Evolutionary conservation across 2,329 filamentous ascomycete species (phyloP).

Genomic region (Penicillium italicum): DNA sequence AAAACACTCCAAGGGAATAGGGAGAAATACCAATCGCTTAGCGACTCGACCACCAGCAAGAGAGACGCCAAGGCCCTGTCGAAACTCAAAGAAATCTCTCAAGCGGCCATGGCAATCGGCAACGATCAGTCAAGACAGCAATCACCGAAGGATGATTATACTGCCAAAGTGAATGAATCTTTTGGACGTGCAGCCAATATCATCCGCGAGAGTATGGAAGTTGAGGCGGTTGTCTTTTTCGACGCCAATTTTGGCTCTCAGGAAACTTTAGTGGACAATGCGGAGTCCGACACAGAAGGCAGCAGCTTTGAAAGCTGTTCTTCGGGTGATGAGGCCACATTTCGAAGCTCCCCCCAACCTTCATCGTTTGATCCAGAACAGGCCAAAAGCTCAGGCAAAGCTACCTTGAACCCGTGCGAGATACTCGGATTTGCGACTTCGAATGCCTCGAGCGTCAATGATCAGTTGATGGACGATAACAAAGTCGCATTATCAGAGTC

Average conservation of each 20-base stretch:
- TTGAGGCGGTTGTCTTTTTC: conserved; percentile 36
- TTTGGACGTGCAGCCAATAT: conserved; percentile 45
- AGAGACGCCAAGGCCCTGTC: background rate
- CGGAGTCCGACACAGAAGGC: conserved; percentile 4
- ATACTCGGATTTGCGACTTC: conserved; percentile 15
- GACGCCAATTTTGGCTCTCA: conserved; percentile 10
- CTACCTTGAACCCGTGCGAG: conserved; percentile 3
- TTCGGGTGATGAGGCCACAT: conserved; percentile 8
- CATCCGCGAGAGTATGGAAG: conserved; percentile 41
- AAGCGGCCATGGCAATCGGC: background rate
- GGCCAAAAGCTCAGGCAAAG: background rate
- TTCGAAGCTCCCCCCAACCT: background rate
- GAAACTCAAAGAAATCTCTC: background rate
- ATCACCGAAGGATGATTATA: conserved; percentile 6
- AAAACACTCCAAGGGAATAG: background rate
- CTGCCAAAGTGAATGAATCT: conserved; percentile 18
- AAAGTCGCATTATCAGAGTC: conserved; percentile 35
- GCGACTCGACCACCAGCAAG: background rate
- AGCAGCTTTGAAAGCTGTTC: conserved; percentile 9
- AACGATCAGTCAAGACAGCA: background rate
- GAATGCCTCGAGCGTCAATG: conserved; percentile 26
- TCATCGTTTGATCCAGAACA: background rate
- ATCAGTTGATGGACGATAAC: conserved; percentile 8
- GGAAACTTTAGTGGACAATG: conserved; percentile 1
- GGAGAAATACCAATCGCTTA: background rate